A percentile compares a stretch with the other conserved stretches of the same genome.
phyloP scores from a whole-genome alignment of 73 alveolate genomes.

The Paramecium sonneborni region DNA sequence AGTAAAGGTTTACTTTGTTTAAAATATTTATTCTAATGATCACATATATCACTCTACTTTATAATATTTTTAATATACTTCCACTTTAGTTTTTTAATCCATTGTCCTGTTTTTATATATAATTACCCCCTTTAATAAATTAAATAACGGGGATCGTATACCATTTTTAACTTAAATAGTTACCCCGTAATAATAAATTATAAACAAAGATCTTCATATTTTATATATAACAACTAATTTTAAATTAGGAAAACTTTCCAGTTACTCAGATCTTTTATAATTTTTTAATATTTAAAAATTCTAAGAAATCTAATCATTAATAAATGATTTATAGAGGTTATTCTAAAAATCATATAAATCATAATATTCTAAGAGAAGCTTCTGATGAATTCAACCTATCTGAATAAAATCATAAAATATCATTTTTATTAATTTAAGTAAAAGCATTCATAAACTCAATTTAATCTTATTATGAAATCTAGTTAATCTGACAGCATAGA shows the following conservation, averaged over 20 bases:
- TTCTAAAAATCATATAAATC: not conserved
- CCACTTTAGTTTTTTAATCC: slow-evolving; percentile 40
- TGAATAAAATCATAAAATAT: not conserved
- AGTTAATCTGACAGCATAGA: not conserved
- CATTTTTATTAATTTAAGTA: not conserved
- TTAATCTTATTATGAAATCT: not conserved
- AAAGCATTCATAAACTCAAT: not conserved
- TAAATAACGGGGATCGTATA: slow-evolving; percentile 20
- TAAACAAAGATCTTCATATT: not conserved
- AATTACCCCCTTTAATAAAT: slow-evolving; percentile 5
- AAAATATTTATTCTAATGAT: not conserved
- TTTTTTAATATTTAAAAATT: not conserved
- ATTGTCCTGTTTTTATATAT: not conserved
- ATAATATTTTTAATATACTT: slow-evolving; percentile 10
- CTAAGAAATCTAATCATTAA: not conserved
- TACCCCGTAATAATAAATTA: not conserved
- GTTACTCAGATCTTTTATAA: not conserved
- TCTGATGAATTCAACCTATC: not conserved
- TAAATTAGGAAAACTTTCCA: not conserved
- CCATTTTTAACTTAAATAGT: not conserved
- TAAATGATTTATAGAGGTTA: too few species aligned
- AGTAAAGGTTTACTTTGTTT: not conserved
- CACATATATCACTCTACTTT: not conserved
- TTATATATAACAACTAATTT: not conserved
- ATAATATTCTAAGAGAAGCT: not conserved